Conservation (phyloP, 148 eudicot genomes). For the Diospyros kaki region DNA sequence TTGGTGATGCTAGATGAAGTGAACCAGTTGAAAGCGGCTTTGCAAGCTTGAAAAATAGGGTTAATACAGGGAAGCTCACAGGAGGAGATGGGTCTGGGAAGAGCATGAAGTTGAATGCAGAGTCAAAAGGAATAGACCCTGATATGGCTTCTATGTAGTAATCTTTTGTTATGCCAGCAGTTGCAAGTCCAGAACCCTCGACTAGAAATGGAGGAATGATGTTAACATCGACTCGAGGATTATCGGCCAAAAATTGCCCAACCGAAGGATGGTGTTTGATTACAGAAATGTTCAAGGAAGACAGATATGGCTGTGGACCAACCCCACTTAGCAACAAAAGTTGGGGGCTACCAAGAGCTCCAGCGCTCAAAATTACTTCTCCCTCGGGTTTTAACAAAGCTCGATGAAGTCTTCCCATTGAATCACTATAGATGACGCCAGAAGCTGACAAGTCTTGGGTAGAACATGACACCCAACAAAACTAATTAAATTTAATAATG, state of each 20-base stretch:
- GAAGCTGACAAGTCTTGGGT: constrained; percentile 5
- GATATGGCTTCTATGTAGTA: constrained; percentile 37
- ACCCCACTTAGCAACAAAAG: constrained; percentile 54
- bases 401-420: constrained; percentile 7
- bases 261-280: constrained; percentile 33
- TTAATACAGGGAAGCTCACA: neutral
- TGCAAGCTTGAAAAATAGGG: constrained; percentile 5
- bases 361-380: constrained; percentile 47
- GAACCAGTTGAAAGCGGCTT: constrained; percentile 11
- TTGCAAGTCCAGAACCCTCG: constrained; percentile 27
- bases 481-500: too few species aligned
- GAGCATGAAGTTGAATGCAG: neutral
- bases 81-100: constrained; percentile 19
- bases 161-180: constrained; percentile 41
- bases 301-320: constrained; percentile 44
- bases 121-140: neutral
- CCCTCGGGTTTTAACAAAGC: constrained; percentile 22
- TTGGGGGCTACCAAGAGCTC: constrained; percentile 62
- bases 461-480: neutral
- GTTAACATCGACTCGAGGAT: constrained; percentile 36
- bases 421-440: constrained; percentile 19
- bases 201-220: constrained; percentile 37
- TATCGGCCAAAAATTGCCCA: constrained; percentile 51
- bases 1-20: constrained; percentile 3
- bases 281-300: constrained; percentile 23